Base-by-base conservation (phyloP, 257 asterid species). In the Solanum appendiculatum region DNA sequence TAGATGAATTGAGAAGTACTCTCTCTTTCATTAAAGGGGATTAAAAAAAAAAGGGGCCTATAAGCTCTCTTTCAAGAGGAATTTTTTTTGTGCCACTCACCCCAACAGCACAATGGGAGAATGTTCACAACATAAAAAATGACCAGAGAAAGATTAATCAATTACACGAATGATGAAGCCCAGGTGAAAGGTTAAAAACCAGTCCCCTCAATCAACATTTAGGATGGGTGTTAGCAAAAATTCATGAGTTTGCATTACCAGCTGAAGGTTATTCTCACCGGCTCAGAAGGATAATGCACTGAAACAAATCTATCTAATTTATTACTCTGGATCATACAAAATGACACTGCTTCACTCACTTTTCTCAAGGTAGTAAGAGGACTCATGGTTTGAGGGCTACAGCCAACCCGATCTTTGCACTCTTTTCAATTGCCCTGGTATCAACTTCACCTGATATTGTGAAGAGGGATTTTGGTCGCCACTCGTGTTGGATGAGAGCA, bases 391-490 rank as follows among this genome's bases (percentile, higher is more conserved):
- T 96, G 80, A 97, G 98, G 72, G 98, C 99, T 21, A 97, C 87
- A 74, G 98, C 96, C 89, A 97, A 83, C 48, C 99, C 99, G 6
- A 97, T 86, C 91, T 96, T 96, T 1, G 99, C 98, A 31, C 98
- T 97, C 88, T 95, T 97, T 92, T 97, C 99, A 14, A 95, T 90
- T 75, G 99, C 98, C 88, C 93, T 86, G 14, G 99, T 96, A 93
- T 97, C 99, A 80, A 97, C 99, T 90, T 97, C 99, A 51, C 99
- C 99, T 0, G 99, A 94, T 56, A 97, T 93, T 77, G 99, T 97
- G 92, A 97, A 75, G 87, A 95, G 92, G 46, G 99, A 97, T 88
- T 87, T 96, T 11, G 99, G 99, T 82, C 96, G 95, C 96, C 96
- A 97, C 70, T 92, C 95, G 14, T 97, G 99, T 91, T 96, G 99